Evolutionary conservation across 2,329 filamentous ascomycete species (phyloP).

Genomic region (Pestalotiopsis sp.): DNA sequence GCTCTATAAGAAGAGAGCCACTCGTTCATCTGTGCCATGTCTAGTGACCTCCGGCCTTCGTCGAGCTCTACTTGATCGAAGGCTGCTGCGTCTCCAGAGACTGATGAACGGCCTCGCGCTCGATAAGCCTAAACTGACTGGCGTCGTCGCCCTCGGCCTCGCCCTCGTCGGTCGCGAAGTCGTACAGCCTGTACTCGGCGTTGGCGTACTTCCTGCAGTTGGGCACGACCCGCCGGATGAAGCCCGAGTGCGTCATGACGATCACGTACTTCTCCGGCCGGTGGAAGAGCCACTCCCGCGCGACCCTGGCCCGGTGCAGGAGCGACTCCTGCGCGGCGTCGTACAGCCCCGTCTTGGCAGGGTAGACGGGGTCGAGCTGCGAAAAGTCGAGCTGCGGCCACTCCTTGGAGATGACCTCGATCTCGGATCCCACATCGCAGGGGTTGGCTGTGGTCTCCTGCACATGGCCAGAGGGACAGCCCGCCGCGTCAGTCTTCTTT

Average conservation of each 20-base stretch:
- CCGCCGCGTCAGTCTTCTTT: neutral
- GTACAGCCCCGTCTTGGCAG: conserved; percentile 34
- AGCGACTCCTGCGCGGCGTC: conserved; percentile 29
- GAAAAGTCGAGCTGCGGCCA: conserved; percentile 36
- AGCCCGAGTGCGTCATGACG: conserved; percentile 35
- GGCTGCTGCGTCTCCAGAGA: neutral
- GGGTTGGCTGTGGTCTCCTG: conserved; percentile 34
- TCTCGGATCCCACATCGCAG: conserved; percentile 31
- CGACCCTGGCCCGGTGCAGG: conserved; percentile 25
- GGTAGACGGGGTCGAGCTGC: conserved; percentile 31
- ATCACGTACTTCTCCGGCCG: conserved; percentile 31
- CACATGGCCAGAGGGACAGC: neutral
- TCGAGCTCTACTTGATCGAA: neutral
- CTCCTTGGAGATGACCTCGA: conserved; percentile 23
- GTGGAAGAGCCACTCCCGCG: conserved; percentile 30
- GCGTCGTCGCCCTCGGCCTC: neutral
- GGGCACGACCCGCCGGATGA: conserved; percentile 28
- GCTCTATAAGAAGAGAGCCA: no score
- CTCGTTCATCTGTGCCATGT: neutral
- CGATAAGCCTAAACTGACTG: conserved; percentile 6
- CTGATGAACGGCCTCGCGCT: neutral
- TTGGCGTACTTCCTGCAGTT: conserved; percentile 29
- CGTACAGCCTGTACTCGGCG: conserved; percentile 31
- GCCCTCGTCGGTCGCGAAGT: conserved; percentile 16
- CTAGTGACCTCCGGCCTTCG: neutral